Base-by-base conservation (phyloP, 1,284 basidiomycete species). In the Tylopilus orsonianus region DNA sequence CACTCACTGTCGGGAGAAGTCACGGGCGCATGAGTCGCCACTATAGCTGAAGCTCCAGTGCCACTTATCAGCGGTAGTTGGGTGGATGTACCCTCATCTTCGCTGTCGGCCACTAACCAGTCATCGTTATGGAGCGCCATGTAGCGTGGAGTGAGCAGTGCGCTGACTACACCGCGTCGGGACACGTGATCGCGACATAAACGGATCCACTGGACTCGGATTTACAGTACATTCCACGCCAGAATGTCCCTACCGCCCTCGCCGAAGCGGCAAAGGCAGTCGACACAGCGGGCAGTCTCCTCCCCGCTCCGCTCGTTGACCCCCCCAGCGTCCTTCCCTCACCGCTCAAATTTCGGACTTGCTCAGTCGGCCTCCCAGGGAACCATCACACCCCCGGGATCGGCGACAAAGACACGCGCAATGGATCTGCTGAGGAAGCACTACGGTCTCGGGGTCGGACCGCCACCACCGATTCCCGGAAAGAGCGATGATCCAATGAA, bases 381-480 rank as follows among this genome's bases (percentile, higher is more conserved):
- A 27, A 26, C 58, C 13, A 44, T 50, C 13, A 44, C 58, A 13
- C 54, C 55, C 35, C 56, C 54, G 32, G 65, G 61, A 32, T 54
- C 61, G 27, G 37, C 60, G 16, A 53, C 64, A 4, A 86, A 85
- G 62, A 74, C 78, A n/a, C 75, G 83, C n/a, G 89, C 89, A 13
- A 74, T 85, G 54, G 87, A 91, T 63, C 62, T 92, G 43, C 61
- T 93, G 47, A 74, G 90, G 59, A 90, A 89, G 57, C 90, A 93
- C 60, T 93, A 93, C 74, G 88, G 90, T 5, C 66, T 93, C 19
- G 85, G 83, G 27, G 70, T 89, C 26, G 83, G 84, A 0, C 81
- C 82, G 27, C 87, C 87, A 19, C 75, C 78, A 14, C 77, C 85
- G 16, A 58, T 77, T 5, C 73, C 75, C 26, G 79, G 73, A 35